These are phyloP conservation scores for Neocatenulostroma microsporum DNA, from an alignment of 2,329 filamentous ascomycete genomes.

Conservation along the genomic window DNA sequence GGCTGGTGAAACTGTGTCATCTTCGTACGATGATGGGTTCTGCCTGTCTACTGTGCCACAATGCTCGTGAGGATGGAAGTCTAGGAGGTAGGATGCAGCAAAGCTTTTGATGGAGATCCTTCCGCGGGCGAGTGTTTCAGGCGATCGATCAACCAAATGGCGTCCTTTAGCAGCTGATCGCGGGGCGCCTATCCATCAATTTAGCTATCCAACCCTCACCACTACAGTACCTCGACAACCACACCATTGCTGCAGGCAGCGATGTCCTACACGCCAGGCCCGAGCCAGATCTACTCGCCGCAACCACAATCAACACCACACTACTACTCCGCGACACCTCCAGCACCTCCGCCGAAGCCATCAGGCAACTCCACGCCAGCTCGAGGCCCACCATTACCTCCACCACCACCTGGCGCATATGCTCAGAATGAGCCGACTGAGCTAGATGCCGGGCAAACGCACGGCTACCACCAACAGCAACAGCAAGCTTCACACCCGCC, in stretches of 20 bases:
- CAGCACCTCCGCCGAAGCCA: slow-evolving; percentile 42
- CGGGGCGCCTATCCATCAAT: too few relatives aligned
- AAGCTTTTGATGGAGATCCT: too few relatives aligned
- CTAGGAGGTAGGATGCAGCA: too few relatives aligned
- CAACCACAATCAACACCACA: slow-evolving; percentile 12
- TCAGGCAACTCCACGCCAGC: slow-evolving; percentile 35
- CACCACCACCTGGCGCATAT: slow-evolving; percentile 27
- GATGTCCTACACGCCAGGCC: neutral
- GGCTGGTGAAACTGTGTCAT: neutral
- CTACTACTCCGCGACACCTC: slow-evolving; percentile 40
- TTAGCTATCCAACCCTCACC: too few relatives aligned
- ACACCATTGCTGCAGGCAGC: too few relatives aligned
- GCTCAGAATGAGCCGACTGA: slow-evolving; percentile 24
- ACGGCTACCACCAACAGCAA: slow-evolving; percentile 14
- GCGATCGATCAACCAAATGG: too few relatives aligned
- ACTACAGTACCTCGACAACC: too few relatives aligned
- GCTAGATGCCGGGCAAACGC: slow-evolving; percentile 17
- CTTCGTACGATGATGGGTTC: too few relatives aligned
- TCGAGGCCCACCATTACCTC: slow-evolving; percentile 40
- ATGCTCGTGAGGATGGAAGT: too few relatives aligned
- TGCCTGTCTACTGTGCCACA: too few relatives aligned
- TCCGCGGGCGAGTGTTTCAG: too few relatives aligned
- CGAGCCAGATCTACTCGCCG: slow-evolving; percentile 12
- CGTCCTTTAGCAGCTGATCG: too few relatives aligned
- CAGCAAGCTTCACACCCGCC: slow-evolving; percentile 11